These are phyloP conservation scores for Populus davidiana DNA, from an alignment of 345 rosid species.

Conservation along the genomic window DNA sequence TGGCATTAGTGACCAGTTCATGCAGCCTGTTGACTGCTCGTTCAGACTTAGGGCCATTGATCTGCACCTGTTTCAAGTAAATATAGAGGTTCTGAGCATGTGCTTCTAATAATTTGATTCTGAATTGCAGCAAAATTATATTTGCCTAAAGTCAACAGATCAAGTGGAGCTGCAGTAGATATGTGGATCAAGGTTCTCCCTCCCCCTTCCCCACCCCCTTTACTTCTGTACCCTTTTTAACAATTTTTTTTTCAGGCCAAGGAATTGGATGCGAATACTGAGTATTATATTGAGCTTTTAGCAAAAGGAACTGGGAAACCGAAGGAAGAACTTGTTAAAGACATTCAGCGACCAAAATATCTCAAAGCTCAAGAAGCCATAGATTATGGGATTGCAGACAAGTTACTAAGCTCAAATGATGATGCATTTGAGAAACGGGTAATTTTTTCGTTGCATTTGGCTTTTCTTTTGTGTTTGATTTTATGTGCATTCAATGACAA, in stretches of 20 bases:
- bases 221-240: background rate
- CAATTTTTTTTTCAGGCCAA: conserved; percentile 49
- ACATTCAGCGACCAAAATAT: conserved; percentile 66
- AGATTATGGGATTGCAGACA: conserved; percentile 87
- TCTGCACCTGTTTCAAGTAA: background rate
- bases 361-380: conserved; percentile 67
- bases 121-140: conserved; percentile 64
- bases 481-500: conserved; percentile 7
- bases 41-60: background rate
- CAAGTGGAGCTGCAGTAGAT: conserved; percentile 78
- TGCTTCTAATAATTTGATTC: background rate
- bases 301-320: conserved; percentile 76
- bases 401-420: conserved; percentile 55
- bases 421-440: conserved; percentile 63
- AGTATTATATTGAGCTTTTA: conserved; percentile 63
- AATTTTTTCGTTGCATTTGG: conserved; percentile 7
- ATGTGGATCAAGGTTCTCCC: conserved; percentile 77
- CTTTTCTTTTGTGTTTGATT: conserved; percentile 12
- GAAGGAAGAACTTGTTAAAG: conserved; percentile 70
- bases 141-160: conserved; percentile 66
- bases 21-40: background rate
- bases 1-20: background rate
- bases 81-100: background rate
- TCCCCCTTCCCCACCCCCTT: background rate
- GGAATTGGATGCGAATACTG: conserved; percentile 71